A percentile compares a stretch with the other conserved stretches of the same genome.
phyloP scores from a whole-genome alignment of 345 rosid genomes.

The Salix exigua region DNA sequence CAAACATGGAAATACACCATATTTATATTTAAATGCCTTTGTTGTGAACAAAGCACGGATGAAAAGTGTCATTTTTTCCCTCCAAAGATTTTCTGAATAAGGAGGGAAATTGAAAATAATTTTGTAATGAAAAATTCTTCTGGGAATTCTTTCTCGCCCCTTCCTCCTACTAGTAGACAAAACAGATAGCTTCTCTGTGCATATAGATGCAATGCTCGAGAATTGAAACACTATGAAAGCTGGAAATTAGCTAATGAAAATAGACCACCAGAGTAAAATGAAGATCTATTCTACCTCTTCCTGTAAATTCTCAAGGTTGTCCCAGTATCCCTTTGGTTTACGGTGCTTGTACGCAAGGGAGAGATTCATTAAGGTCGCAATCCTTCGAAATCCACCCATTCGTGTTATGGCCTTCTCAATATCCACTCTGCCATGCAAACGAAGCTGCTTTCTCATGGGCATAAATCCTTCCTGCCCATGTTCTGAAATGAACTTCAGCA shows the following conservation, averaged over 20 bases:
- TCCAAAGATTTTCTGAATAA: background rate
- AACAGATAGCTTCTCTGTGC: background rate
- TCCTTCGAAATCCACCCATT: conserved; percentile 91
- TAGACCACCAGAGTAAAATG: background rate
- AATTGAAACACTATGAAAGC: background rate
- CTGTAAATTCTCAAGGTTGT: conserved; percentile 79
- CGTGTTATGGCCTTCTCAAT: conserved; percentile 88
- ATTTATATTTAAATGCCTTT: background rate
- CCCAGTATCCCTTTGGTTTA: conserved; percentile 98
- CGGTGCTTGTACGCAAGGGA: conserved; percentile 89
- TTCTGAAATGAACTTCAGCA: conserved; percentile 67
- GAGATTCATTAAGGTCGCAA: conserved; percentile 75
- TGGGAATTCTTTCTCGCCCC: background rate
- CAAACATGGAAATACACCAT: background rate
- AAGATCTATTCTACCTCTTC: conserved; percentile 62
- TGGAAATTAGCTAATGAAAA: background rate
- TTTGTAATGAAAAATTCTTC: background rate
- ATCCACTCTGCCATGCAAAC: conserved; percentile 82
- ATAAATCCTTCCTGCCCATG: conserved; percentile 97
- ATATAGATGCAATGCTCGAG: too few species aligned
- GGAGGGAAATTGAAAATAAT: background rate
- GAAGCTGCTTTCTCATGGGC: conserved; percentile 99
- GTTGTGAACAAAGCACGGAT: background rate
- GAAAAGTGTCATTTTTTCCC: background rate
- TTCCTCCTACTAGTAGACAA: background rate